A percentile compares a stretch with the other conserved stretches of the same genome.
These are phyloP conservation scores for Hansfordia pulvinata DNA, from an alignment of 2,329 filamentous ascomycete genomes.

Conservation along the genomic window DNA sequence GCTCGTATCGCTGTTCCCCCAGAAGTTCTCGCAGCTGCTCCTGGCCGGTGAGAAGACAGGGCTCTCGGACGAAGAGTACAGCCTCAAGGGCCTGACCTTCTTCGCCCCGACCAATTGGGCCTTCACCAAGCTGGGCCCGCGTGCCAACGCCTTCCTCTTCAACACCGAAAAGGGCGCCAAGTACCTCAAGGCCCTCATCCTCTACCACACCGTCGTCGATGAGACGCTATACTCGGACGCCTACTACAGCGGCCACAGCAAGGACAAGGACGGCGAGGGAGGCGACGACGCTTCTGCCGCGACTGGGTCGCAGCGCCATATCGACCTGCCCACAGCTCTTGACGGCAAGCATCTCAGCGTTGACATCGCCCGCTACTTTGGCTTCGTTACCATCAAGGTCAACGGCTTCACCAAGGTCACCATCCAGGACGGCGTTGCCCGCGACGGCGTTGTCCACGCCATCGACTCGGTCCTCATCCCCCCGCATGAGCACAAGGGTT, in stretches of 20 bases:
- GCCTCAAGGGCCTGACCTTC: constrained; percentile 54
- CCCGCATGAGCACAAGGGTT: constrained; percentile 38
- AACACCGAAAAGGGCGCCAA: constrained; percentile 55
- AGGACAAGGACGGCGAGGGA: constrained; percentile 10
- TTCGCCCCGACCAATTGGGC: constrained; percentile 74
- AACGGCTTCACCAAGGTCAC: constrained; percentile 59
- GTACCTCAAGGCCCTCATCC: constrained; percentile 58
- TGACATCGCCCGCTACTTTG: constrained; percentile 56
- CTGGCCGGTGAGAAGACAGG: constrained; percentile 64
- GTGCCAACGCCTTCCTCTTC: constrained; percentile 76
- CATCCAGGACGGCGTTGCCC: constrained; percentile 56
- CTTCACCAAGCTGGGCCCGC: constrained; percentile 61
- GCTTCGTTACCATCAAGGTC: constrained; percentile 57
- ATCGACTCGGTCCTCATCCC: constrained; percentile 63
- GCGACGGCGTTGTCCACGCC: constrained; percentile 75
- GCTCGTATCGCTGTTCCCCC: constrained; percentile 50
- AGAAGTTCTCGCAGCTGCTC: constrained; percentile 65
- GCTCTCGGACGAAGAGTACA: constrained; percentile 46
- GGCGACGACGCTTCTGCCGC: constrained; percentile 17
- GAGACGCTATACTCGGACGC: constrained; percentile 58
- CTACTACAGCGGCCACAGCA: constrained; percentile 40
- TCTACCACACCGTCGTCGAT: constrained; percentile 19
- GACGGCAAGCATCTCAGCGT: constrained; percentile 52
- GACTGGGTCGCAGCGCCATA: constrained; percentile 41
- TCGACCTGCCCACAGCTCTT: constrained; percentile 63